Evolutionary conservation across 139 green algal genomes (phyloP).

Genomic region (Chlamydomonas eustigma): DNA sequence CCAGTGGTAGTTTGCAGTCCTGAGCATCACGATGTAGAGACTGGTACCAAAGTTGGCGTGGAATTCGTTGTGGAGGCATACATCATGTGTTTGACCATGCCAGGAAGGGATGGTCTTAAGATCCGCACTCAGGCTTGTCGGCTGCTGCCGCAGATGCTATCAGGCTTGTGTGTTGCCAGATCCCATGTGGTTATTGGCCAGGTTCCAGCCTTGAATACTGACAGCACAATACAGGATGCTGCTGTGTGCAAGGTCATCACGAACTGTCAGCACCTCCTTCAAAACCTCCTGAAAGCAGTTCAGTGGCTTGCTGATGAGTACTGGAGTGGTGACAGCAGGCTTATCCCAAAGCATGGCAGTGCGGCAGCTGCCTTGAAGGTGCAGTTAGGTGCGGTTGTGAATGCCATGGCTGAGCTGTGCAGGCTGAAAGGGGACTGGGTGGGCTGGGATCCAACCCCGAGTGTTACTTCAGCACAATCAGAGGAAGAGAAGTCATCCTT

Average conservation of each 20-base stretch:
- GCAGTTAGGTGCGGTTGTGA: not conserved
- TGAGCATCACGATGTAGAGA: too few relatives aligned
- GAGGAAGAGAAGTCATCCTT: not conserved
- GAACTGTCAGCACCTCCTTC: too few relatives aligned
- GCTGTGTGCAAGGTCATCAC: too few relatives aligned
- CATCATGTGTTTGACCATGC: not conserved
- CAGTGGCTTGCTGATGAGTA: not conserved
- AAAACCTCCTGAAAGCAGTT: too few relatives aligned
- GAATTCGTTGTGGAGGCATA: not conserved
- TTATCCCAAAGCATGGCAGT: not conserved
- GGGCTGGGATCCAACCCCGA: not conserved
- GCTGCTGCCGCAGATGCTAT: not conserved
- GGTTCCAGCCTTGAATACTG: too few relatives aligned
- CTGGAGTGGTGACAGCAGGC: not conserved
- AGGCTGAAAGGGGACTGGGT: not conserved
- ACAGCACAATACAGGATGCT: too few relatives aligned
- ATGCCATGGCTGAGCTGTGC: not conserved
- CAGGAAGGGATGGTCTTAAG: not conserved
- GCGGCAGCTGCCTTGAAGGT: not conserved
- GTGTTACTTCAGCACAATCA: not conserved
- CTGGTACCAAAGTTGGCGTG: not conserved
- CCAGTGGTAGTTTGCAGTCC: too few relatives aligned
- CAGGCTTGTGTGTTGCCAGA: too few relatives aligned
- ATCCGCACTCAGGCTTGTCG: not conserved
- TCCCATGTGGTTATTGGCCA: too few relatives aligned